A percentile compares a stretch with the other conserved stretches of the same genome.
These are phyloP conservation scores for Termitomyces sp. DNA, from an alignment of 1,284 basidiomycete genomes.

Conservation along the genomic window DNA sequence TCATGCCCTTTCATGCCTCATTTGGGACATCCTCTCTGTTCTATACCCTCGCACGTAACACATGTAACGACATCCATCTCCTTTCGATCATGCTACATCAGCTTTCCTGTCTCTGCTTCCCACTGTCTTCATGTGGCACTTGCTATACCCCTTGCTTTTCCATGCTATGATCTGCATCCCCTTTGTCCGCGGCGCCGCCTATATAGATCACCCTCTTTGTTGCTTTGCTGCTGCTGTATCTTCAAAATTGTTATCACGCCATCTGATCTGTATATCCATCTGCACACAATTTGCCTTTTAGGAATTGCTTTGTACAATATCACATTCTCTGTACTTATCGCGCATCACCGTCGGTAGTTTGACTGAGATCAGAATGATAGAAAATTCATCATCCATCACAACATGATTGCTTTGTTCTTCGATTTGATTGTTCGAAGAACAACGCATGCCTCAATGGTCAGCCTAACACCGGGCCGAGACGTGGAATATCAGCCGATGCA, in stretches of 20 bases:
- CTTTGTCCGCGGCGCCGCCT: not conserved
- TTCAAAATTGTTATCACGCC: not conserved
- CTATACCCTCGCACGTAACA: not conserved
- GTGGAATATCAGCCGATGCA: not conserved
- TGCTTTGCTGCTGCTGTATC: not conserved
- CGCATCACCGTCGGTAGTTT: not conserved
- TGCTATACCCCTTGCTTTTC: not conserved
- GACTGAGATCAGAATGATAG: not conserved
- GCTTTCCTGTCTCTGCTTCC: not conserved
- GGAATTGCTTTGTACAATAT: constrained; percentile 4
- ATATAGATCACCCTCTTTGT: not conserved
- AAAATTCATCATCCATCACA: not conserved
- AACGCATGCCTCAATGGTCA: not conserved
- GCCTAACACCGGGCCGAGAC: not conserved
- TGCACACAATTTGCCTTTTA: not conserved
- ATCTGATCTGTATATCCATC: constrained; percentile 6
- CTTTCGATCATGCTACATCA: not conserved
- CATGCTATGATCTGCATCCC: not conserved
- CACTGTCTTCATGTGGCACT: not conserved
- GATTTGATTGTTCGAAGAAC: not conserved
- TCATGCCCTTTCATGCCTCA: not conserved
- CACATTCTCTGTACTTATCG: not conserved
- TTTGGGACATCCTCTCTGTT: not conserved
- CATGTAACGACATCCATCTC: not conserved
- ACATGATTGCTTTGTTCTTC: not conserved